These are phyloP conservation scores for Naematelia aurantialba DNA, from an alignment of 768 basidiomycete species.

Conservation along the genomic window DNA sequence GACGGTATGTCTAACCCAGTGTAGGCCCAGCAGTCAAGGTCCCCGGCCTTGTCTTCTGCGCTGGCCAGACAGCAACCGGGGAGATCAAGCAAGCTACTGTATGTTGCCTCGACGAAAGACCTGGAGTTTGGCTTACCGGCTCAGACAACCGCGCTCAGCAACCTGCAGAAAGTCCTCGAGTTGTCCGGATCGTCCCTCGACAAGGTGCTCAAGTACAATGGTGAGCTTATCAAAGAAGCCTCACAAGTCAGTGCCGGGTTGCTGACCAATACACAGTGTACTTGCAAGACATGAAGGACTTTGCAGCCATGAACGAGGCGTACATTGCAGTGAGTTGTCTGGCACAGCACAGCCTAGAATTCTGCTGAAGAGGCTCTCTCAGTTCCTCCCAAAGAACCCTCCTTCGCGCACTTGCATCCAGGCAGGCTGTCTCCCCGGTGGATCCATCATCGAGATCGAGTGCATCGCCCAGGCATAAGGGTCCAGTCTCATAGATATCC, in stretches of 20 bases:
- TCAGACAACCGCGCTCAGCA: constrained; percentile 5
- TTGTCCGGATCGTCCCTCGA: constrained; percentile 33
- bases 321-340: constrained; percentile 19
- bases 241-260: neutral
- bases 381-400: constrained; percentile 1
- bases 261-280: constrained; percentile 3
- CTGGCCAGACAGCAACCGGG: constrained; percentile 38
- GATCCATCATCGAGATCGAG: constrained; percentile 20
- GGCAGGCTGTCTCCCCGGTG: constrained; percentile 17
- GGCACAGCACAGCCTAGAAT: neutral
- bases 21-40: constrained; percentile 39
- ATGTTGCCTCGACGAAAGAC: constrained; percentile 6
- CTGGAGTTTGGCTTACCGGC: neutral
- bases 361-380: neutral
- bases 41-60: constrained; percentile 41
- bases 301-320: constrained; percentile 19
- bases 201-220: constrained; percentile 23
- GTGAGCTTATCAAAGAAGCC: too few relatives aligned
- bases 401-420: constrained; percentile 22
- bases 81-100: constrained; percentile 39
- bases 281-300: constrained; percentile 16
- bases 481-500: neutral
- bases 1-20: neutral
- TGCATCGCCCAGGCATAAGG: constrained; percentile 18
- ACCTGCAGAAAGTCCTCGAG: constrained; percentile 37